Base-by-base conservation (phyloP, 805 yeast species). In the Osmozyma mogii region DNA sequence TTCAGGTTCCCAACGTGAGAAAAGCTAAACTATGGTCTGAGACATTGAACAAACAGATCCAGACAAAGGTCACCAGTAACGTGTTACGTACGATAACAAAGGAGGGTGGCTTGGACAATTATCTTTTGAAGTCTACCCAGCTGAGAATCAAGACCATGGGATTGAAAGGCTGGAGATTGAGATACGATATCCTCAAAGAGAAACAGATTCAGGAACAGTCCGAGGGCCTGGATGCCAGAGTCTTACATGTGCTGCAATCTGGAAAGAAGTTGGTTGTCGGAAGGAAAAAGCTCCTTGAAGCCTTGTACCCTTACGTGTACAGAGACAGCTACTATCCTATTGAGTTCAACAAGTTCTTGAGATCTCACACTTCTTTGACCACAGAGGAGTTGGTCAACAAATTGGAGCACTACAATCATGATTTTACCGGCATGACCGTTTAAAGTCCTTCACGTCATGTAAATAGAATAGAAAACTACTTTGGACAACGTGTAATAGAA, bases 41-140 rank as follows among this genome's bases (percentile, higher is more conserved):
- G 43, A 61, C 83, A 0, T 66, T 92, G 45, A 60, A 75, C 35
- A 66, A 65, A 41, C 56, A 62, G 22, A 54, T 87, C 25, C 61
- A 63, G 28, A 54, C 84, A 31, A 75, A 69, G 36, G 75, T 87
- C 20, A 78, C 87, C 6, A 72, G 96, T 4, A 72, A 78, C 36
- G 96, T 87, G 5, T 67, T 92, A 49, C 75, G 78, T 46, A 87
- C 96, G 0, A 79, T 92, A 35, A 80, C 84, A 35, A 84, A 77
- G 45, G 97, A 89, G 54, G 98, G 98, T 38, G 98, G 99, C 4
- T 65, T 92, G 33, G 99, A 92, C 51, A 78, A 78, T 40, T 92
- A 92, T 52, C 56, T 92, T 37, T 69, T 76, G 24, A 92, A 92
- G 57, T 94, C 87, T 36, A 84, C 82, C 43, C 66, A 94, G 5